These are phyloP conservation scores for Panaeolus cyanescens DNA, from an alignment of 768 basidiomycete genomes.

Conservation along the genomic window DNA sequence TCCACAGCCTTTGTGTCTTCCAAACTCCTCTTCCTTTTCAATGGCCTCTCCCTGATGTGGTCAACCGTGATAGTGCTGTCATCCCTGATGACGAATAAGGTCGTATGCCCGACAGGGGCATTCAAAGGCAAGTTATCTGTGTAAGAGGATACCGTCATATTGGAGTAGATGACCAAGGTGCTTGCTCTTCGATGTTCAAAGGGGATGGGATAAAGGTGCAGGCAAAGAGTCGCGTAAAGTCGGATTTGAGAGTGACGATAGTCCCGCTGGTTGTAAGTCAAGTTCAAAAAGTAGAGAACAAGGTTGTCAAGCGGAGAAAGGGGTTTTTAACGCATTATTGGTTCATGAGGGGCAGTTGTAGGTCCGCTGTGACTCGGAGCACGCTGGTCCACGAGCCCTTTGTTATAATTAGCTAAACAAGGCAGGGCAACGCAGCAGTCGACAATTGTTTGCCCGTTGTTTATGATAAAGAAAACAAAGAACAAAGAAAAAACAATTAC, in stretches of 20 bases:
- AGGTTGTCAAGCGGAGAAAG: background rate
- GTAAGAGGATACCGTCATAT: slow-evolving; percentile 18
- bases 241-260: too few relatives aligned
- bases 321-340: background rate
- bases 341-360: background rate
- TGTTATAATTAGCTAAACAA: too few relatives aligned
- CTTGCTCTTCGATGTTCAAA: background rate
- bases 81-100: slow-evolving; percentile 36
- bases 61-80: too few relatives aligned
- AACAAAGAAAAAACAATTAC: too few relatives aligned
- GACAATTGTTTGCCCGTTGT: too few relatives aligned
- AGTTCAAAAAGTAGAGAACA: background rate
- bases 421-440: too few relatives aligned
- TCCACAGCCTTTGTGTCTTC: slow-evolving; percentile 26
- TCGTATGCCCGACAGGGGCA: too few relatives aligned
- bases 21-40: slow-evolving; percentile 24
- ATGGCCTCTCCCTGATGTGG: slow-evolving; percentile 24
- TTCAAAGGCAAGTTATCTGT: too few relatives aligned
- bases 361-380: background rate
- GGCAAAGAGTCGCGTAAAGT: too few relatives aligned
- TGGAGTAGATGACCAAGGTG: background rate
- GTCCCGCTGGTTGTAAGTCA: too few relatives aligned
- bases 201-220: background rate
- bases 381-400: too few relatives aligned
- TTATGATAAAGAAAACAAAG: too few relatives aligned